Evolutionary conservation across 805 yeast species (phyloP), one percentile per base, ranked within the genome.

Genomic region (Kodamaea lidongshanica): DNA sequence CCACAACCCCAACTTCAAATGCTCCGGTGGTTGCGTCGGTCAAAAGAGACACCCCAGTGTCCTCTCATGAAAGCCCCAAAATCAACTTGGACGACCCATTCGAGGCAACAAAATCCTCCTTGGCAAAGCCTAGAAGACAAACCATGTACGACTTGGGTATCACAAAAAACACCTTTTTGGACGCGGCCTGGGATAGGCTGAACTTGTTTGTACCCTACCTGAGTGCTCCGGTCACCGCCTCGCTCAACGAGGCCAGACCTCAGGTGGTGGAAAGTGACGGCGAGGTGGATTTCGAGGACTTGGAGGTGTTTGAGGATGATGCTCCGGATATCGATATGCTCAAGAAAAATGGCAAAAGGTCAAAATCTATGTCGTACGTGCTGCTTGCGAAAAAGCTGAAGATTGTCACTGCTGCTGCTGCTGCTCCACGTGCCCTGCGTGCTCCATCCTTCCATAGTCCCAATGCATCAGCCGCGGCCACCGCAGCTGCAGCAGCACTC

Each of bases 171-270:
- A 52, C 61, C 15, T 70, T 73, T 36, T 48, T 62, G 34, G 70
- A 63, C n/a, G 30, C 53, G 12, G 60, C 62, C 16, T 41, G 58
- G 27, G 65, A 65, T 18, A 47, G 60, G 30, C 56, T 67, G 10
- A 68, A 68, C 42, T 54, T 71, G 39, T 61, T 62, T 39, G 79
- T 81, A 37, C 89, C 89, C 5, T 81, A 81, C 44, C 65, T 77
- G 23, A 69, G 80, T 15, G 86, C 89, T 4, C 89, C 89, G 0
- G 89, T 81, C 2, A 77, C 88, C 10, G 86, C 86, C 9, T 72
- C 81, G 3, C 52, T 75, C 32, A 68, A 68, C 19, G 58, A 50
- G 28, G 17, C 26, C 17, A 33, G 27, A 32, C 17, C 23, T 16
- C 15, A 20, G 26, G 12, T 32, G 27, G 27, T 26, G 27, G 18